phyloP scores from a whole-genome alignment of 1,139 yeast species.

The Yamadazyma kanchanaburiensis region DNA sequence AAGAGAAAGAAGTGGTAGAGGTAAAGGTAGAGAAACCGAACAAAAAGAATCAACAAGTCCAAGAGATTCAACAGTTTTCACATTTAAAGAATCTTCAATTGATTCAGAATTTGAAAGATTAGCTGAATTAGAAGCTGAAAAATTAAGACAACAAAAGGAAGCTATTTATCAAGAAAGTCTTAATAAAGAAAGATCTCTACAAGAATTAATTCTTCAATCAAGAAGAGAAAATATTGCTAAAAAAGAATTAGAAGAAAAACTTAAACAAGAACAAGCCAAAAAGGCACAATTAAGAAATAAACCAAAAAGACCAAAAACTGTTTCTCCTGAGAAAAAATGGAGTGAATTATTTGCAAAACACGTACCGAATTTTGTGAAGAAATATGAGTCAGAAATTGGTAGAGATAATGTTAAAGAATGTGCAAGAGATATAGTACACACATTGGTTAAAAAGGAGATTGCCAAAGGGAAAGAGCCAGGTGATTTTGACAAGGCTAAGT shows the following conservation, averaged over 20 bases:
- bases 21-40: neutral
- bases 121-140: conserved; percentile 35
- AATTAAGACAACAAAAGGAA: conserved; percentile 31
- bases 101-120: too few species aligned
- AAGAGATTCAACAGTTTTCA: conserved; percentile 3
- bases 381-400: conserved; percentile 64
- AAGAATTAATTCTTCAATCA: conserved; percentile 33
- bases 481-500: conserved; percentile 60
- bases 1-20: too few species aligned
- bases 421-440: conserved; percentile 71
- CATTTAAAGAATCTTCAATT: conserved; percentile 12
- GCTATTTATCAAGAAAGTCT: conserved; percentile 26
- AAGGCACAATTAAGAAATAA: conserved; percentile 10
- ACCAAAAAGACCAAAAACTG: conserved; percentile 10
- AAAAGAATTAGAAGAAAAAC: conserved; percentile 10
- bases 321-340: conserved; percentile 47
- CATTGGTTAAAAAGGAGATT: conserved; percentile 62
- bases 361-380: conserved; percentile 76
- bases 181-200: conserved; percentile 34
- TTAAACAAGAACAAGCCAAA: conserved; percentile 10
- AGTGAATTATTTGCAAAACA: conserved; percentile 61
- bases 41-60: conserved; percentile 2
- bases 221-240: conserved; percentile 26
- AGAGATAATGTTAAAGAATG: conserved; percentile 72
- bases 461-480: conserved; percentile 49